Evolutionary conservation across 2,329 filamentous ascomycete genomes (phyloP), one percentile per base, ranked within the genome.

Genomic region (Aciculosporium take): DNA sequence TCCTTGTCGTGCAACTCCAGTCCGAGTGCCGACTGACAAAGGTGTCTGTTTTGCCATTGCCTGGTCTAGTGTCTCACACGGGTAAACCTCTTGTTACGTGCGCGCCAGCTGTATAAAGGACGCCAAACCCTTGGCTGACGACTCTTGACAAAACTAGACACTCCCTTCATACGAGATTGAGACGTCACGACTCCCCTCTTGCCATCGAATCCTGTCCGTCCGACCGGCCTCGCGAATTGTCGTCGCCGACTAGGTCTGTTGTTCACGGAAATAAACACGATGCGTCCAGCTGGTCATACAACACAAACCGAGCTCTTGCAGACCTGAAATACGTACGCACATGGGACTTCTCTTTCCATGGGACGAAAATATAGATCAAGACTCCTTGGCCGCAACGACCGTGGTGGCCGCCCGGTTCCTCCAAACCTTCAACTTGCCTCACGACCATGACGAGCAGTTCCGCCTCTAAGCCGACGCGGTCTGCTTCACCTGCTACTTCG

Each of bases 361-460:
- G 42, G 32, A 43, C 29, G 24, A 30, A 17, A 23, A 38, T 17
- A 28, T 21, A 29, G 17, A 38, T 20, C 23, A 20, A 23, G 33
- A 32, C 1, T 29, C 24, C 8, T 18, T 25, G n/a, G 24, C 33
- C 28, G 20, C 20, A 33, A 28, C 35, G 41, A 47, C 37, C 27
- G 54, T 49, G 48, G 29, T 27, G 30, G 21, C 27, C 24, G 24
- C 17, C 28, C 18, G 10, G 17, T 13, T n/a, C 23, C 23, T 18
- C 40, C 31, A 31, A 37, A 24, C 17, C 36, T 4, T 25, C 28
- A 20, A 12, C 10, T 8, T 18, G 9, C 24, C 15, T 23, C 28
- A 21, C 2, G 13, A 48, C 41, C 28, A 60, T 60, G 57, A 51
- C 54, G 23, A 56, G 53, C 48, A 53, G 49, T 45, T 54, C 52